Conservation (phyloP, 139 green algal genomes). For the Zygnema circumcarinatum region DNA sequence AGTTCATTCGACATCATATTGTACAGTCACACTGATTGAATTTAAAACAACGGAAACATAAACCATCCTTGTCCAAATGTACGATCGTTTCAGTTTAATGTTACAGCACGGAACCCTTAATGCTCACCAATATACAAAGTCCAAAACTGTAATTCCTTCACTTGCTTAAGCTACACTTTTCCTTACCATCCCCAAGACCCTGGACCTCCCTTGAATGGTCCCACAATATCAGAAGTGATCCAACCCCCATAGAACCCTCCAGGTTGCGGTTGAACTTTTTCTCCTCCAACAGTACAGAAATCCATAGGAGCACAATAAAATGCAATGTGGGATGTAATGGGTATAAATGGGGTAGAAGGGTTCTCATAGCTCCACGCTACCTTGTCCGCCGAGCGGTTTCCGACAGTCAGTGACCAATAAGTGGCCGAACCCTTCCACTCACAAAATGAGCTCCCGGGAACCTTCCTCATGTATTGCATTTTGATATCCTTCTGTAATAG, state of each 20-base stretch:
- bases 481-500: conserved; percentile 10
- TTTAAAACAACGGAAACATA: too few relatives aligned
- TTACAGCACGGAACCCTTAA: too few relatives aligned
- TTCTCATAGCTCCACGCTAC: conserved; percentile 65
- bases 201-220: conserved; percentile 65
- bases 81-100: too few relatives aligned
- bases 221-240: conserved; percentile 62
- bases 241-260: conserved; percentile 69
- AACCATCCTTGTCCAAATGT: too few relatives aligned
- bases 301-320: conserved; percentile 65
- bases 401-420: conserved; percentile 58
- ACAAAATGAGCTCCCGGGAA: conserved; percentile 57
- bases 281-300: conserved; percentile 61
- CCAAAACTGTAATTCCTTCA: too few relatives aligned
- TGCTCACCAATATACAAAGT: too few relatives aligned
- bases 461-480: conserved; percentile 13
- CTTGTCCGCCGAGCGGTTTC: neutral
- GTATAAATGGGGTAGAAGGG: conserved; percentile 59
- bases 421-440: conserved; percentile 69
- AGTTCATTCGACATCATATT: too few relatives aligned
- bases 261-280: conserved; percentile 62
- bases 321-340: conserved; percentile 56
- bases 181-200: conserved; percentile 63
- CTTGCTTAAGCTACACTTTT: too few relatives aligned
- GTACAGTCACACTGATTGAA: too few relatives aligned